phyloP scores from a whole-genome alignment of 129 eudicot genomes.

The Chrysanthemum lavandulifolium region DNA sequence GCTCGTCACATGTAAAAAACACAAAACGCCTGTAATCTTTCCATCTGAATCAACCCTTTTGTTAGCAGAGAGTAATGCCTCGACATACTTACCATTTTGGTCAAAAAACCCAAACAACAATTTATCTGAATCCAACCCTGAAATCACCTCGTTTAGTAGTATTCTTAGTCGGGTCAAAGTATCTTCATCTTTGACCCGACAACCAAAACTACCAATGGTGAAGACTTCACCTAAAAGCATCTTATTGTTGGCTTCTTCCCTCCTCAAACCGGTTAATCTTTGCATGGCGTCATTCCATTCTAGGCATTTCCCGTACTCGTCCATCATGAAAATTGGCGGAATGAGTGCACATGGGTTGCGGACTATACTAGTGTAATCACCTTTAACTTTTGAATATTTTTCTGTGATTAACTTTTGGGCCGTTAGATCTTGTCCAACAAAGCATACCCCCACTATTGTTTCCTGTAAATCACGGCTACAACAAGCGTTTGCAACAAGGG shows the following conservation, averaged over 20 bases:
- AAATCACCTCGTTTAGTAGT: conserved; percentile 50
- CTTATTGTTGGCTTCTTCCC: conserved; percentile 56
- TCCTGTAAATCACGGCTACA: conserved; percentile 69
- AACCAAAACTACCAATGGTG: conserved; percentile 55
- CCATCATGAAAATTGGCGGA: conserved; percentile 89
- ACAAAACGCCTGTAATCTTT: conserved; percentile 66
- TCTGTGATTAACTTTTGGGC: conserved; percentile 57
- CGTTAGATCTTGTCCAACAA: conserved; percentile 80
- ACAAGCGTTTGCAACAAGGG: conserved; percentile 70
- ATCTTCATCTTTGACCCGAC: conserved; percentile 78
- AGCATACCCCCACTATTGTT: conserved; percentile 69
- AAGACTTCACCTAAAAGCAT: conserved; percentile 88
- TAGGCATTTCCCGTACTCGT: conserved; percentile 65
- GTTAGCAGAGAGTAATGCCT: conserved; percentile 74
- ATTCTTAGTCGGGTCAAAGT: conserved; percentile 66
- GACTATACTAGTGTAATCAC: conserved; percentile 66
- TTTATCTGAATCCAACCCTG: conserved; percentile 66
- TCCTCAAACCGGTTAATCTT: conserved; percentile 56
- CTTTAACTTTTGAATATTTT: conserved; percentile 55
- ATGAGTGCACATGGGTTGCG: conserved; percentile 63
- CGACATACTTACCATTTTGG: conserved; percentile 56
- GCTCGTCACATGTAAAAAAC: conserved; percentile 78
- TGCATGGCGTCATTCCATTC: conserved; percentile 91
- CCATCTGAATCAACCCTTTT: conserved; percentile 62
- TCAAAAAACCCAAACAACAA: conserved; percentile 58